These are phyloP conservation scores for Fusarium mangiferae DNA, from an alignment of 2,329 filamentous ascomycete genomes.

Conservation along the genomic window DNA sequence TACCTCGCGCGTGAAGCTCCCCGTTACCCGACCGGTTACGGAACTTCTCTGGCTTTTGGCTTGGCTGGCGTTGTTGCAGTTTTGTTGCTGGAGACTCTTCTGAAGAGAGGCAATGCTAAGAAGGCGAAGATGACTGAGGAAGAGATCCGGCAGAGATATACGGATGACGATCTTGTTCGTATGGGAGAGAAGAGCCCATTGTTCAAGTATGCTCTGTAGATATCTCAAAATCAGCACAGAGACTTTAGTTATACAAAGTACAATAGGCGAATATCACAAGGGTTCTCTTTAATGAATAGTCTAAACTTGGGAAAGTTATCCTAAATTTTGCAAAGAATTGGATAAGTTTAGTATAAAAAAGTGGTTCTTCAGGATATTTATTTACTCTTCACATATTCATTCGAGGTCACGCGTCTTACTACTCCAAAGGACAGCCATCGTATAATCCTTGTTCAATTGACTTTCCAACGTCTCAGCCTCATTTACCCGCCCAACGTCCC, in stretches of 20 bases:
- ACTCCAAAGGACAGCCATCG: background rate
- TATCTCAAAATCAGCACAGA: no score
- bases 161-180: constrained; percentile 8
- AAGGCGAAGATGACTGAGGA: constrained; percentile 7
- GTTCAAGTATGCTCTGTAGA: constrained; percentile 15
- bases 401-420: background rate
- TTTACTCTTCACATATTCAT: background rate
- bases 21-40: constrained; percentile 6
- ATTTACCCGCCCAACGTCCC: background rate
- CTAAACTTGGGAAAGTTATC: background rate
- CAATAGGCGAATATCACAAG: background rate
- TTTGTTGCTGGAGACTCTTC: background rate
- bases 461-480: background rate
- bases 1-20: constrained; percentile 17
- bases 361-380: rapidly evolving
- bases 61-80: constrained; percentile 15
- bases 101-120: constrained; percentile 11
- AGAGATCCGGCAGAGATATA: background rate
- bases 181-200: constrained; percentile 23
- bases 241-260: background rate
- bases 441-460: background rate
- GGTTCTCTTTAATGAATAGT: background rate
- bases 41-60: constrained; percentile 11
- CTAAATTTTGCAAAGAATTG: background rate
- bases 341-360: rapidly evolving